phyloP scores from a whole-genome alignment of 192 early-diverging fungal species.

The Coemansia biformis region DNA sequence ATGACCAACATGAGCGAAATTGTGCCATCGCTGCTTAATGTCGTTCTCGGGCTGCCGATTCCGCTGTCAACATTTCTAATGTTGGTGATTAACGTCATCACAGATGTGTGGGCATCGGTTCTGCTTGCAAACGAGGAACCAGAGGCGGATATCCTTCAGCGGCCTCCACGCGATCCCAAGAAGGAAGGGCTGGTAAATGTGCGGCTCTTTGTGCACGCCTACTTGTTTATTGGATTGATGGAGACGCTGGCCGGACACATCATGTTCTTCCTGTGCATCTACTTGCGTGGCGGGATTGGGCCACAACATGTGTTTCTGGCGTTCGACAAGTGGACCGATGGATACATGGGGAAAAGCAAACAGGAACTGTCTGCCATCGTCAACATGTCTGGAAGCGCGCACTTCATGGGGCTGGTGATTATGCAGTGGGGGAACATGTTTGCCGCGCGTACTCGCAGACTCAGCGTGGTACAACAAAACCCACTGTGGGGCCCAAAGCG shows the following conservation, averaged over 20 bases:
- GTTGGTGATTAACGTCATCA: slow-evolving; percentile 66
- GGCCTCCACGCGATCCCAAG: slow-evolving; percentile 64
- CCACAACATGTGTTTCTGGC: slow-evolving; percentile 53
- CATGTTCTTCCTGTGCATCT: slow-evolving; percentile 70
- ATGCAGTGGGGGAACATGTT: slow-evolving; percentile 53
- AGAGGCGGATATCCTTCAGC: slow-evolving; percentile 67
- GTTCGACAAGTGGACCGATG: slow-evolving; percentile 55
- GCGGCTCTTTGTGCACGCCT: slow-evolving; percentile 67
- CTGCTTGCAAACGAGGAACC: slow-evolving; percentile 72
- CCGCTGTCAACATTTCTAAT: slow-evolving; percentile 75
- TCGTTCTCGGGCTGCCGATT: slow-evolving; percentile 74
- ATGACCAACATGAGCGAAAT: slow-evolving; percentile 73
- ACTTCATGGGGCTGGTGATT: slow-evolving; percentile 50
- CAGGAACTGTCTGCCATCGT: slow-evolving; percentile 47
- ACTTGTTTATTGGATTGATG: slow-evolving; percentile 70
- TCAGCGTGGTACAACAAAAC: slow-evolving; percentile 41
- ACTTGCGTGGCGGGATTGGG: slow-evolving; percentile 54
- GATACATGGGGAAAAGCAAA: slow-evolving; percentile 50
- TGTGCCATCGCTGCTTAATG: slow-evolving; percentile 68
- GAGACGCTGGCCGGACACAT: slow-evolving; percentile 60
- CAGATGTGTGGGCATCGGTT: slow-evolving; percentile 59
- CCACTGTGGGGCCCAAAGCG: slow-evolving; percentile 43
- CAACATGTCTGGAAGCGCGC: slow-evolving; percentile 19
- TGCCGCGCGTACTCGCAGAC: slow-evolving; percentile 39
- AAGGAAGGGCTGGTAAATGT: slow-evolving; percentile 62